These are phyloP conservation scores for Sugiyamaella chiloensis DNA, from an alignment of 805 yeast genomes.

Conservation along the genomic window DNA sequence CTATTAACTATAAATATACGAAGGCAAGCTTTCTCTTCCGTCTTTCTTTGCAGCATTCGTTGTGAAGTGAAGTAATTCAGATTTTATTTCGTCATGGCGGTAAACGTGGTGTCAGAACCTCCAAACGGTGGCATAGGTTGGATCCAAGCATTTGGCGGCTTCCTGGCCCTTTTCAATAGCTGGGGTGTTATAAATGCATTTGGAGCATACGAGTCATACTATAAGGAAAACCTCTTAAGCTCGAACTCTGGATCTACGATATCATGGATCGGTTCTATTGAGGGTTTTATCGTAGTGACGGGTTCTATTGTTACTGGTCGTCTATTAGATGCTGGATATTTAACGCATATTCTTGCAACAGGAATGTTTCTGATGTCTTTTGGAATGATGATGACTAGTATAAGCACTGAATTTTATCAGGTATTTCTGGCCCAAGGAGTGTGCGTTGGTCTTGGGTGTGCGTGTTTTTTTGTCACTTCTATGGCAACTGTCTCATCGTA, in stretches of 20 bases:
- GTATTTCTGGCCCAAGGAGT: constrained; percentile 52
- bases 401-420: constrained; percentile 48
- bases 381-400: constrained; percentile 46
- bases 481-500: constrained; percentile 47
- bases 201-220: constrained; percentile 57
- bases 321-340: constrained; percentile 45
- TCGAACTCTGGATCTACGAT: constrained; percentile 44
- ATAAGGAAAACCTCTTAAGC: constrained; percentile 41
- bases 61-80: no score
- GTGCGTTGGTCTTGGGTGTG: constrained; percentile 48
- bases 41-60: no score
- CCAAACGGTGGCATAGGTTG: constrained; percentile 53
- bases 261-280: constrained; percentile 54
- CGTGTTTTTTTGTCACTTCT: constrained; percentile 43
- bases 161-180: constrained; percentile 46
- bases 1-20: no score
- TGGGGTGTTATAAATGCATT: constrained; percentile 61
- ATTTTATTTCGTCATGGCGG: no score
- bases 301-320: constrained; percentile 36
- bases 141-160: constrained; percentile 47
- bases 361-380: constrained; percentile 46
- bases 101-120: constrained; percentile 22
- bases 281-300: constrained; percentile 42
- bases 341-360: constrained; percentile 34
- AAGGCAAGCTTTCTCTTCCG: no score